Evolutionary conservation across 129 eudicot species (phyloP).

Genomic region (Arctium minus): DNA sequence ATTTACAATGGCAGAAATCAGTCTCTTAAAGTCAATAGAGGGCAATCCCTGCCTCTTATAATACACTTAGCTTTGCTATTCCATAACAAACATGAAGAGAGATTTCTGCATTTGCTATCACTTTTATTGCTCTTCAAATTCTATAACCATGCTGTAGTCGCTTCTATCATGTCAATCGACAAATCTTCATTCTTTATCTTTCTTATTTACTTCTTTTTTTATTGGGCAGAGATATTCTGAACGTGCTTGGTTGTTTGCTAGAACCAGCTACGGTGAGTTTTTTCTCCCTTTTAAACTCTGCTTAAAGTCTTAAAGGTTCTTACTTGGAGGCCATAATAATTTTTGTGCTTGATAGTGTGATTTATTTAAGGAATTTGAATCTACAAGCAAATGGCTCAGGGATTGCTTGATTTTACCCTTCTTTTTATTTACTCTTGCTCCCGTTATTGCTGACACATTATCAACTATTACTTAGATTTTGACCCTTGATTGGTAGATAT

Average conservation of each 20-base stretch:
- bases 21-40: no score
- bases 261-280: slow-evolving; percentile 87
- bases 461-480: background rate
- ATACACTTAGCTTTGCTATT: no score
- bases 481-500: no score
- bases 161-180: background rate
- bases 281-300: background rate
- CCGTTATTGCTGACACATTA: background rate
- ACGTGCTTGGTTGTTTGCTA: slow-evolving; percentile 72
- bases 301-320: slow-evolving; percentile 1
- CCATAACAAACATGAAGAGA: background rate
- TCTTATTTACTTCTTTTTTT: slow-evolving; percentile 1
- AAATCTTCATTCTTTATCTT: background rate
- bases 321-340: background rate
- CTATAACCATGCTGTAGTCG: background rate
- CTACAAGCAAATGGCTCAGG: no score
- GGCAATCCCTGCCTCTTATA: background rate
- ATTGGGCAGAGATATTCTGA: slow-evolving; percentile 64
- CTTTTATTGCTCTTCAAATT: background rate
- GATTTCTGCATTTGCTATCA: background rate
- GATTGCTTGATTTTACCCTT: background rate
- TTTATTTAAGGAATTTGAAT: background rate
- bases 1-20: no score
- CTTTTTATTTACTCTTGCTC: background rate
- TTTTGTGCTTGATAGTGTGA: background rate